Evolutionary conservation across 768 basidiomycete species (phyloP).

Genomic region (Kockovaella imperatae): DNA sequence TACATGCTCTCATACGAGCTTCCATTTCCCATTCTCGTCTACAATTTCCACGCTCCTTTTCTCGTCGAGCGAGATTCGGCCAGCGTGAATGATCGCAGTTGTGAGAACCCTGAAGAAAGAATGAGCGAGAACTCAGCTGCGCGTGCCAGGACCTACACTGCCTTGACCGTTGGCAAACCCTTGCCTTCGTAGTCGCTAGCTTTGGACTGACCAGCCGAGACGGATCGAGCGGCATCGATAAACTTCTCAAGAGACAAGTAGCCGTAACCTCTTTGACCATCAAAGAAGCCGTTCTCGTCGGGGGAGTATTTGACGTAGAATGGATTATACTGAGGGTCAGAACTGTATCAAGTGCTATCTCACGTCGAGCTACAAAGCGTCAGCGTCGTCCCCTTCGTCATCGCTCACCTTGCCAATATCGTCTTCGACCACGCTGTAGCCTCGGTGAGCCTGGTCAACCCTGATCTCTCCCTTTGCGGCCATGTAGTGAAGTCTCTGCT

Average conservation of each 20-base stretch:
- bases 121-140: neutral
- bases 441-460: constrained; percentile 88
- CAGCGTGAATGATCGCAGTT: constrained; percentile 65
- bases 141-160: constrained; percentile 58
- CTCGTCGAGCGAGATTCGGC: constrained; percentile 82
- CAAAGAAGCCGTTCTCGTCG: constrained; percentile 74
- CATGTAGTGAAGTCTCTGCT: constrained; percentile 93
- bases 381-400: constrained; percentile 39
- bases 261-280: constrained; percentile 87
- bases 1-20: constrained; percentile 19
- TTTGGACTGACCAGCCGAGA: constrained; percentile 62
- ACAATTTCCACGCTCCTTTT: constrained; percentile 72
- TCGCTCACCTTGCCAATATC: constrained; percentile 64
- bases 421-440: constrained; percentile 81
- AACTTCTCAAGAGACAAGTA: constrained; percentile 87
- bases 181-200: constrained; percentile 68
- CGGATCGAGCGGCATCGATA: constrained; percentile 60
- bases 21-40: constrained; percentile 47
- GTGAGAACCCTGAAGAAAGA: constrained; percentile 28
- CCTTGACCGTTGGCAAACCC: constrained; percentile 78
- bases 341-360: neutral
- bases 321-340: constrained; percentile 57
- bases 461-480: constrained; percentile 89
- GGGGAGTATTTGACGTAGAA: constrained; percentile 83
- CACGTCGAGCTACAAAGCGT: constrained; percentile 3